Conservation (phyloP, 352 stramenopile genomes). For the Phytophthora megakarya region DNA sequence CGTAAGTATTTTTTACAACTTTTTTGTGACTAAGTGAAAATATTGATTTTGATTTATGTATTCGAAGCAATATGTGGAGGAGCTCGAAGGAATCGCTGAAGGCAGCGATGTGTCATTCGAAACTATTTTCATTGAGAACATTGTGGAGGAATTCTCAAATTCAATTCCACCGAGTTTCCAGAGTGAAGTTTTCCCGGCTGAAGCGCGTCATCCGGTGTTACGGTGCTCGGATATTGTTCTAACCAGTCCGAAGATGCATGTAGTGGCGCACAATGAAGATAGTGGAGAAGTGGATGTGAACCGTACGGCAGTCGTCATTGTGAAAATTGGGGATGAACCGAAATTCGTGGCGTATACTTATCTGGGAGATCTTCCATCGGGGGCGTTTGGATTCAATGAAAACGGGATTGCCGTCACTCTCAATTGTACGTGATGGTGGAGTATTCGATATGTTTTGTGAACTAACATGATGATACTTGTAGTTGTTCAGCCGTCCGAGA, state of each 20-base stretch:
- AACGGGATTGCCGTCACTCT: slow-evolving; percentile 76
- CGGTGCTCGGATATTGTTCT: slow-evolving; percentile 75
- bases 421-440: slow-evolving; percentile 62
- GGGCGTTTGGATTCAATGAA: slow-evolving; percentile 75
- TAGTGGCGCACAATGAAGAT: slow-evolving; percentile 82
- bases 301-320: slow-evolving; percentile 66
- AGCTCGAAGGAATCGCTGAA: slow-evolving; percentile 64
- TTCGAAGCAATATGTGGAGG: slow-evolving; percentile 66
- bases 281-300: slow-evolving; percentile 56
- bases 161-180: slow-evolving; percentile 53
- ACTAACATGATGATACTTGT: not conserved
- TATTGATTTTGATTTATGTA: not conserved
- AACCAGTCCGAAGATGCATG: slow-evolving; percentile 40
- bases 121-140: slow-evolving; percentile 74
- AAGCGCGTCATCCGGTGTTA: slow-evolving; percentile 38
- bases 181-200: slow-evolving; percentile 17
- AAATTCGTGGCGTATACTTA: slow-evolving; percentile 81
- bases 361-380: slow-evolving; percentile 69
- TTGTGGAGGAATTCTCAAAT: slow-evolving; percentile 77
- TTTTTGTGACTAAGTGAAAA: not conserved
- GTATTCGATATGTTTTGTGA: not conserved
- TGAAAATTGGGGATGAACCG: slow-evolving; percentile 50
- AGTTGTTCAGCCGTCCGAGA: slow-evolving; percentile 74
- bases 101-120: slow-evolving; percentile 64
- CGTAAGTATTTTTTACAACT: slow-evolving; percentile 28